Evolutionary conservation across 2,329 filamentous ascomycete species (phyloP).

Genomic region (Penicillium sp.): DNA sequence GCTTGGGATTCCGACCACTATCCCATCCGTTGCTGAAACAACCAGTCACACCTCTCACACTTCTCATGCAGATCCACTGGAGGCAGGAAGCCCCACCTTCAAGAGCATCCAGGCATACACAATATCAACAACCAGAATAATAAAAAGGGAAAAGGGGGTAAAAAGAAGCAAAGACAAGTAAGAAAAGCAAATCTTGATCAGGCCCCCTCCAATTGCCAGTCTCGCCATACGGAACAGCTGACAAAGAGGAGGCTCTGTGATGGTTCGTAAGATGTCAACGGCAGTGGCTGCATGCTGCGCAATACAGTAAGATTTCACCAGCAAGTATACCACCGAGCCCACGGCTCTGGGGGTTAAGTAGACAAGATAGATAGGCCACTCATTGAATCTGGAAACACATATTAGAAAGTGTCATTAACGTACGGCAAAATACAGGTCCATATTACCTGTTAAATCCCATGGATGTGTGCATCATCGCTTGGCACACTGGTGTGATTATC

Average conservation of each 20-base stretch:
- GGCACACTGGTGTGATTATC: constrained; percentile 1
- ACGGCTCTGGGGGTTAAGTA: constrained; percentile 4
- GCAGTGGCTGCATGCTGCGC: constrained; percentile 1
- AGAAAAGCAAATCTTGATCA: constrained; percentile 7
- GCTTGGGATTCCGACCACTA: neutral
- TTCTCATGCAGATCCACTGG: neutral
- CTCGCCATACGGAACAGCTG: neutral
- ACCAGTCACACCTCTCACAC: neutral
- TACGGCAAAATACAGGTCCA: neutral
- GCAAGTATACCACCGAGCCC: constrained; percentile 7
- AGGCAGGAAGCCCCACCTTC: neutral
- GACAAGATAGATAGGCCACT: constrained; percentile 10
- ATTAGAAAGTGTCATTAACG: neutral
- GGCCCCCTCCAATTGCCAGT: neutral
- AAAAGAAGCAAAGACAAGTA: constrained; percentile 11
- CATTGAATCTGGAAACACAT: constrained; percentile 5
- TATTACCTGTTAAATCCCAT: constrained; percentile 10
- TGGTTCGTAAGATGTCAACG: neutral
- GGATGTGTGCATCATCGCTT: constrained; percentile 2
- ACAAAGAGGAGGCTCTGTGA: neutral
- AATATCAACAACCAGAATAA: constrained; percentile 13
- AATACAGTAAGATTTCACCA: constrained; percentile 5
- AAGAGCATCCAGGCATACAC: neutral
- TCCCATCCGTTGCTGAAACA: neutral
- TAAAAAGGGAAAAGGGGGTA: constrained; percentile 1